A percentile compares a stretch with the other conserved stretches of the same genome.
These are phyloP conservation scores for Pisolithus tinctorius DNA, from an alignment of 768 basidiomycete species.

Conservation along the genomic window DNA sequence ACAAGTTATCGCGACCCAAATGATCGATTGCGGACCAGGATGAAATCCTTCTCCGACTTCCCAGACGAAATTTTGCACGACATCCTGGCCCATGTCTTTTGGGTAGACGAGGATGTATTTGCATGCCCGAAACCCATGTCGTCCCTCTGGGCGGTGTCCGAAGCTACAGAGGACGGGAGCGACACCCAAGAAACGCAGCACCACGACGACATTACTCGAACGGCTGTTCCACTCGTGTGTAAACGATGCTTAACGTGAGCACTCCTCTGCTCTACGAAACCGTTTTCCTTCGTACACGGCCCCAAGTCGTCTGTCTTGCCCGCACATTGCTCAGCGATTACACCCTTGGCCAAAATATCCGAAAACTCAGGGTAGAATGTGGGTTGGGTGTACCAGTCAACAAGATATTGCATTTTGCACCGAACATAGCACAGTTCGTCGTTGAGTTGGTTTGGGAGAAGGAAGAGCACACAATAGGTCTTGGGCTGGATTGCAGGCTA, in stretches of 20 bases:
- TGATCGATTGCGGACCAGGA: background rate
- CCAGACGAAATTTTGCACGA: background rate
- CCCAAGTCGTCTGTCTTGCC: background rate
- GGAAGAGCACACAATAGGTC: background rate
- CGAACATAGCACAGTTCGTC: background rate
- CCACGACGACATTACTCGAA: too few relatives aligned
- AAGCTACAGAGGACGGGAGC: background rate
- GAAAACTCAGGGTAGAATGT: background rate
- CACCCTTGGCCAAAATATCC: background rate
- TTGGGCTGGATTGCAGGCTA: background rate
- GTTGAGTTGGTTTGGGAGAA: background rate
- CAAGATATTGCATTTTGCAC: background rate
- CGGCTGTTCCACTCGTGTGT: background rate
- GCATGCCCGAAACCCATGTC: background rate
- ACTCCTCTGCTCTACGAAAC: background rate
- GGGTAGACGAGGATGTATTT: background rate
- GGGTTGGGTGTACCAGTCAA: background rate
- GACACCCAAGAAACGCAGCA: background rate
- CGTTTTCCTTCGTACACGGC: background rate
- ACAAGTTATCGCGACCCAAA: background rate
- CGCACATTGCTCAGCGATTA: background rate
- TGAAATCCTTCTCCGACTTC: background rate
- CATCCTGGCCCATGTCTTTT: background rate
- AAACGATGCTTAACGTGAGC: conserved; percentile 1
- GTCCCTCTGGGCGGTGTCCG: background rate